Base-by-base conservation (phyloP, 2,329 filamentous ascomycete species). In the Cyphellophora attinorum region DNA sequence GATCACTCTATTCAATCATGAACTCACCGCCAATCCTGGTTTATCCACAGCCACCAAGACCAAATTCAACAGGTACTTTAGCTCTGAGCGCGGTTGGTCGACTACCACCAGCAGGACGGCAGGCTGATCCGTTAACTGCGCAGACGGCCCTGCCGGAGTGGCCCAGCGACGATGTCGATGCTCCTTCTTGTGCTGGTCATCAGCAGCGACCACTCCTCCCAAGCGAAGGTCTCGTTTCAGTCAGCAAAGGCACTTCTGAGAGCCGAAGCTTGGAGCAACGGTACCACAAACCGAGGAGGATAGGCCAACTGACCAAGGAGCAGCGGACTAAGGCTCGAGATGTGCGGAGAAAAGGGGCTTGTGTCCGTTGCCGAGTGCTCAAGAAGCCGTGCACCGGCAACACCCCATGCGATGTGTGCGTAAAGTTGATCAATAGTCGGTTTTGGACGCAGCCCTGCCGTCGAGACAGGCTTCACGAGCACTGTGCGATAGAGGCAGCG, bases 331-430 rank as follows among this genome's bases (percentile, higher is more conserved):
- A 77, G 48, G 73, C 77, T 2, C 68, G 73, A 42, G 65, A 72
- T 40, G 68, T 76, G 19, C 64, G 74, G 15, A 76, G 76, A 51
- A 61, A 66, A 34, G 74, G 74, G 10, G 74, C 74, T 5, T 78
- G 74, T 47, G 68, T 77, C 41, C 67, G 74, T 19, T 78, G 74
- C 50, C 69, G 73, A 11, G 76, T 78, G 73, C 56, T 78, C 15
- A 78, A 76, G 56, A 78, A 78, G 47, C 69, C 72, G 55, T 78
- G 74, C 46, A 76, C 73, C 6, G 69, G 70, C 19, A 72, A 71
- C 13, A 74, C 63, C 25, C 74, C 74, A 11, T 78, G 74, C 50
- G 68, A 59, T 16, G 74, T 71, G 6, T 78, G 74, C 43, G 61
- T 62, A 33, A 68, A 67, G 40, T 68, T 78, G n/a, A 71, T 75